phyloP scores from a whole-genome alignment of 768 basidiomycete genomes.

The Exsudoporus frostii region DNA sequence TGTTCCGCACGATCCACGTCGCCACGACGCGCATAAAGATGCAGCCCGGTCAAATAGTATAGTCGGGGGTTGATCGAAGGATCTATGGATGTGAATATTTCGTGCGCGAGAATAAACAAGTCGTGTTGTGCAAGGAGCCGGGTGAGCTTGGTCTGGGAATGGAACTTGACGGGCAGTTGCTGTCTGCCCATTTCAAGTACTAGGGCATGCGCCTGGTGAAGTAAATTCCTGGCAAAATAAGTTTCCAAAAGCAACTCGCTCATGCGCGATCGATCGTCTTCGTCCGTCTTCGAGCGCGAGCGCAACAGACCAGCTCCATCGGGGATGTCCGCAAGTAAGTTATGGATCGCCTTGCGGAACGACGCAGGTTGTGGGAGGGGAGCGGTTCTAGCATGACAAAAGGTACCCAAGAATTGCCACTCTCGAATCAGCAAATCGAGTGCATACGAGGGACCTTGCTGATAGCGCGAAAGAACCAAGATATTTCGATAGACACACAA shows the following conservation, averaged over 20 bases:
- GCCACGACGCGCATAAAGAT: constrained; percentile 52
- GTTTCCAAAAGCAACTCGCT: constrained; percentile 43
- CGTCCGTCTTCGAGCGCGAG: constrained; percentile 23
- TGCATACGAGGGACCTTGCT: constrained; percentile 30
- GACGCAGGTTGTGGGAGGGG: constrained; percentile 14
- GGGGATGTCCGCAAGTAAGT: constrained; percentile 29
- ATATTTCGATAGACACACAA: constrained; percentile 37
- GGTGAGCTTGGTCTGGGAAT: constrained; percentile 36
- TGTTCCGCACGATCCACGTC: constrained; percentile 41
- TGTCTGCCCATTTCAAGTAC: constrained; percentile 40
- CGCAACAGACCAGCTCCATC: constrained; percentile 30
- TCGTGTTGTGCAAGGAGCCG: constrained; percentile 41
- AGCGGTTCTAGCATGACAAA: constrained; percentile 12
- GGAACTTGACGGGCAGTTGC: constrained; percentile 26
- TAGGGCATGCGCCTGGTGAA: constrained; percentile 40
- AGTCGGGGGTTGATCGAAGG: constrained; percentile 14
- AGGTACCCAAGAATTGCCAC: constrained; percentile 32
- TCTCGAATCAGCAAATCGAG: constrained; percentile 41
- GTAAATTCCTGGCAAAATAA: constrained; percentile 31
- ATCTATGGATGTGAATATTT: constrained; percentile 37
- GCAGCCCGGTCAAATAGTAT: constrained; percentile 45
- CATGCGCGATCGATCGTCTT: constrained; percentile 27
- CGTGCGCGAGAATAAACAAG: constrained; percentile 42
- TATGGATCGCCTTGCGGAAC: constrained; percentile 29
- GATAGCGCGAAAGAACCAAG: constrained; percentile 34